Evolutionary conservation across 306 rosid genomes (phyloP), one percentile per base, ranked within the genome.

Genomic region (Begonia fuchsioides): DNA sequence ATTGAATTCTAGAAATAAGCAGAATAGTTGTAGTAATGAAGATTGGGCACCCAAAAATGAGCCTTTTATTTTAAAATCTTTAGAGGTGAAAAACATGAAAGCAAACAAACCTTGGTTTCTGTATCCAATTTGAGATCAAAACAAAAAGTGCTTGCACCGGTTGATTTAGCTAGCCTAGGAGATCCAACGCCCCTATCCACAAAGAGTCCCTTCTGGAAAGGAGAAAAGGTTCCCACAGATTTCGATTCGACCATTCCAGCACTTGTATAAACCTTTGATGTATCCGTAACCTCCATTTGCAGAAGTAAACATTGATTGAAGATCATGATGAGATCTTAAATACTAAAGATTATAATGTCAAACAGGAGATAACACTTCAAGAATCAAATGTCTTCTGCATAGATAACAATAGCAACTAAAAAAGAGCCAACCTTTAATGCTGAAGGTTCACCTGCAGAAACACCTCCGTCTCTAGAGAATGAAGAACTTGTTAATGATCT

Each of bases 171-270:
- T 18, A 79, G 87, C 68, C 95, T 76, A 39, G 98, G 95, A 66
- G 98, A 79, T 62, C 98, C 98, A 62, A 90, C 98, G 69, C 98
- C 98, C 70, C 98, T 73, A 77, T 90, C 95, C 50, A 90, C 95
- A 71, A 82, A 74, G 59, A 69, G 78, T 14, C 93, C 94, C 63
- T 77, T 90, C 58, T 82, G 98, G 53, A 79, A 43, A 53, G 83
- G 87, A 1, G 86, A 85, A 79, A 67, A 74, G 6, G 94, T 76
- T 68, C 94, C 95, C 58, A 85, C 94, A 17, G 94, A 77, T 78
- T 85, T 90, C 26, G 94, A 90, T 62, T 85, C 98, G 56, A 77
- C 87, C 80, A 75, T 67, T 64, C 94, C 94, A 66, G 94, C 63
- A 63, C 82, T 55, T 56, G 74, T 74, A 75, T 70, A 79, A 65